A percentile compares a stretch with the other conserved stretches of the same genome.
phyloP scores from a whole-genome alignment of 2,329 filamentous ascomycete genomes.

The Botrytis hyacinthi region DNA sequence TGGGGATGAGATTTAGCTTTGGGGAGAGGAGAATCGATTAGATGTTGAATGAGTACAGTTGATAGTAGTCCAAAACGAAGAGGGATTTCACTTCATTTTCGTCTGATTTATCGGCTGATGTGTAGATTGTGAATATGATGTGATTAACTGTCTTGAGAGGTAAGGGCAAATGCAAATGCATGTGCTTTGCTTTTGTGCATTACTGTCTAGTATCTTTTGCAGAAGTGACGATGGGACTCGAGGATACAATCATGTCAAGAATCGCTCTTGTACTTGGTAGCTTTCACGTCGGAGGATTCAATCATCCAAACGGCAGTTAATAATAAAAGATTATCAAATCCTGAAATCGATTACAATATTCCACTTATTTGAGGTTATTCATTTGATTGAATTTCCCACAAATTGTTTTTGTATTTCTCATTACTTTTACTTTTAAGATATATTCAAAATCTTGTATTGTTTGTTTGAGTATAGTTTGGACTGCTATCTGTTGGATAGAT shows the following conservation, averaged over 20 bases:
- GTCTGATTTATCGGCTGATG: neutral
- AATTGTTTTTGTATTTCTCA: no score
- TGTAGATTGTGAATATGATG: neutral
- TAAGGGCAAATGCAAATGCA: neutral
- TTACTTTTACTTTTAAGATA: no score
- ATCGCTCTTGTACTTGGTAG: neutral
- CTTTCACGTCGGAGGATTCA: no score
- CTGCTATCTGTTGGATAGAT: no score
- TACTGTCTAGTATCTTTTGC: neutral
- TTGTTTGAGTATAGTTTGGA: no score
- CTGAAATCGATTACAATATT: no score
- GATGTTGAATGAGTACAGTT: neutral
- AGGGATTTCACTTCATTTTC: neutral
- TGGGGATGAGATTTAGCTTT: neutral
- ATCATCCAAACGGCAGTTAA: no score
- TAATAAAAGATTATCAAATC: no score
- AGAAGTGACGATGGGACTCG: neutral
- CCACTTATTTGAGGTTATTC: no score
- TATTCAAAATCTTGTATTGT: no score
- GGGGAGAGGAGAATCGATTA: neutral
- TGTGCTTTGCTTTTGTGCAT: neutral
- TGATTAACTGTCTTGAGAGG: neutral
- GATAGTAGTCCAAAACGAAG: slow-evolving; percentile 4
- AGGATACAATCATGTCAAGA: neutral
- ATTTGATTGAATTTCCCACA: no score